Percentiles rank a stretch among this genome's conserved stretches.
These are phyloP conservation scores for Boletus tylopilopsis DNA, from an alignment of 768 basidiomycete species.

Conservation along the genomic window DNA sequence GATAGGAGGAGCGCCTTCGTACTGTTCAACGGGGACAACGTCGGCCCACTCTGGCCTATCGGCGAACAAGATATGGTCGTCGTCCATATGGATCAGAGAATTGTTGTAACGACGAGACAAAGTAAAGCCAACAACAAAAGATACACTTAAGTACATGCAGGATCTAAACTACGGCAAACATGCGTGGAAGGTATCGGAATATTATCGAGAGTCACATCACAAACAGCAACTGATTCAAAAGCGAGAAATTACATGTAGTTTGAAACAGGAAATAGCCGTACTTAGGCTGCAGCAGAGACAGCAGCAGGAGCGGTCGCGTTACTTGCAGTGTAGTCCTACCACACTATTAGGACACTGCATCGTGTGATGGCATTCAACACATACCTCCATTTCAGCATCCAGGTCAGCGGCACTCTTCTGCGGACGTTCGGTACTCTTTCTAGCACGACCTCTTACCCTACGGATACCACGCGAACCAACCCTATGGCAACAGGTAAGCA, in stretches of 20 bases:
- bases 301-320: constrained; percentile 43
- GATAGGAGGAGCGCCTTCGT: constrained; percentile 72
- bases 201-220: constrained; percentile 12
- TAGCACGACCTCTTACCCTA: constrained; percentile 41
- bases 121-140: constrained; percentile 8
- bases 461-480: constrained; percentile 41
- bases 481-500: constrained; percentile 20
- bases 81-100: constrained; percentile 11
- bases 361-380: constrained; percentile 15
- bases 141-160: constrained; percentile 24
- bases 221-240: background rate
- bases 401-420: constrained; percentile 85
- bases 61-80: constrained; percentile 42
- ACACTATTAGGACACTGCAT: background rate
- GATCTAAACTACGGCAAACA: constrained; percentile 20
- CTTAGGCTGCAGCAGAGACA: constrained; percentile 38
- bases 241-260: constrained; percentile 2
- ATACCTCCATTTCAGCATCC: constrained; percentile 97
- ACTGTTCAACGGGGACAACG: constrained; percentile 74
- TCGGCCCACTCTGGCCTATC: constrained; percentile 77
- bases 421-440: constrained; percentile 54
- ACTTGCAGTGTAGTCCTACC: constrained; percentile 65
- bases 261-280: constrained; percentile 4
- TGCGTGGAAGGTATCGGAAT: constrained; percentile 20
- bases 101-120: too few relatives aligned